Evolutionary conservation across 768 basidiomycete genomes (phyloP).

Genomic region (Cyclocybe aegerita): DNA sequence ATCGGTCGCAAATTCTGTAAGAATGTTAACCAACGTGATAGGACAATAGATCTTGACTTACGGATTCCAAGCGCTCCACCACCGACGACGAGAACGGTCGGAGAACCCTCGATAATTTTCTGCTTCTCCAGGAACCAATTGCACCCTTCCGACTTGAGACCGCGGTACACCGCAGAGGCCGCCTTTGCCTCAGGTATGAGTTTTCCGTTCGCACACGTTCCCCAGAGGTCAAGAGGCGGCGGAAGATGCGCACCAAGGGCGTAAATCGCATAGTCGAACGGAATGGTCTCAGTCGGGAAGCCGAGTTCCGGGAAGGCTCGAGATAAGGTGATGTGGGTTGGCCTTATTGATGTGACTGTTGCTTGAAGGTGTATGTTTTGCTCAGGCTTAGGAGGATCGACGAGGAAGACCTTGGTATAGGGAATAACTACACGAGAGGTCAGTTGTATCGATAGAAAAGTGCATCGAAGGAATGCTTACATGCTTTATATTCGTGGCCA

Average conservation of each 20-base stretch:
- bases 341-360: constrained; percentile 37
- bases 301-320: constrained; percentile 47
- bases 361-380: constrained; percentile 42
- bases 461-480: constrained; percentile 27
- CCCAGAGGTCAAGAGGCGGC: constrained; percentile 59
- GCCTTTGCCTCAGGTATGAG: constrained; percentile 1
- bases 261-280: constrained; percentile 59
- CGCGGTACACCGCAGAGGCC: constrained; percentile 26
- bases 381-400: constrained; percentile 15
- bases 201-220: constrained; percentile 14
- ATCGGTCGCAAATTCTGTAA: constrained; percentile 62
- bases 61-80: constrained; percentile 76
- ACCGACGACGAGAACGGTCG: constrained; percentile 62
- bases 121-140: constrained; percentile 54
- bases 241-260: constrained; percentile 62
- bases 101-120: constrained; percentile 41
- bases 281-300: constrained; percentile 30
- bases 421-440: constrained; percentile 43
- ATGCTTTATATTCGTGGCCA: constrained; percentile 66
- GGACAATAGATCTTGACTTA: constrained; percentile 29
- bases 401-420: constrained; percentile 46
- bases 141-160: constrained; percentile 48
- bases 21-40: neutral
- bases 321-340: constrained; percentile 43
- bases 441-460: neutral